Evolutionary conservation across 2,329 filamentous ascomycete genomes (phyloP).

Genomic region (Teratosphaeria nubilosa): DNA sequence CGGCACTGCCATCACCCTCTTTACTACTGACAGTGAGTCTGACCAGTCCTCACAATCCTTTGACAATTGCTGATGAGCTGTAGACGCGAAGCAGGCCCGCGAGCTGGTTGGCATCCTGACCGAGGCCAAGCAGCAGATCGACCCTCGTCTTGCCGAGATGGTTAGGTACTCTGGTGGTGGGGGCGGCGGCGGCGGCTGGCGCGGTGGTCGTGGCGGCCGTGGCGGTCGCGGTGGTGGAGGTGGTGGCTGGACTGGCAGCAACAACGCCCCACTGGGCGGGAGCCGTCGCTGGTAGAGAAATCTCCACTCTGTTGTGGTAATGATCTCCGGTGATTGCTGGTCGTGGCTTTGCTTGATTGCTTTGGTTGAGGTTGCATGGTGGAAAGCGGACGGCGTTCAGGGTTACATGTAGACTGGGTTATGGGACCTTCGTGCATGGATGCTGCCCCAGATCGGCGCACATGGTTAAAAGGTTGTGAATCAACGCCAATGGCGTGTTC

Average conservation of each 20-base stretch:
- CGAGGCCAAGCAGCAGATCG: slow-evolving; percentile 97
- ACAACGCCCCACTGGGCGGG: slow-evolving; percentile 48
- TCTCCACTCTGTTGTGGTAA: background rate
- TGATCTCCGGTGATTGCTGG: background rate
- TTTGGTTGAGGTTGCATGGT: background rate
- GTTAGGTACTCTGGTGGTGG: slow-evolving; percentile 80
- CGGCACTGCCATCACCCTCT: slow-evolving; percentile 95
- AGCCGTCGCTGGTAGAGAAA: slow-evolving; percentile 44
- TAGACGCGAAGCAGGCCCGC: slow-evolving; percentile 60
- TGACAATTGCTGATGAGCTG: slow-evolving; percentile 19
- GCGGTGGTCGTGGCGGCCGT: slow-evolving; percentile 55
- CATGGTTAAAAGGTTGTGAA: background rate
- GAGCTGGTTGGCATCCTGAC: slow-evolving; percentile 86
- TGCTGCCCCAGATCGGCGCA: background rate
- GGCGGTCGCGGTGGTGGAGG: slow-evolving; percentile 40
- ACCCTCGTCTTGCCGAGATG: slow-evolving; percentile 94
- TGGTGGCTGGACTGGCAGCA: slow-evolving; percentile 45
- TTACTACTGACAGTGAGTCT: slow-evolving; percentile 95
- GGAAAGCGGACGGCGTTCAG: background rate
- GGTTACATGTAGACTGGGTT: slow-evolving; percentile 2
- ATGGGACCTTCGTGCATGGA: background rate
- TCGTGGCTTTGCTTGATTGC: background rate
- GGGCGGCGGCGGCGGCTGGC: slow-evolving; percentile 55
- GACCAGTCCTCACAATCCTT: slow-evolving; percentile 2
- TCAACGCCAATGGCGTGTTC: background rate